Base-by-base conservation (phyloP, 2,329 filamentous ascomycete species). In the Fusarium circinatum region DNA sequence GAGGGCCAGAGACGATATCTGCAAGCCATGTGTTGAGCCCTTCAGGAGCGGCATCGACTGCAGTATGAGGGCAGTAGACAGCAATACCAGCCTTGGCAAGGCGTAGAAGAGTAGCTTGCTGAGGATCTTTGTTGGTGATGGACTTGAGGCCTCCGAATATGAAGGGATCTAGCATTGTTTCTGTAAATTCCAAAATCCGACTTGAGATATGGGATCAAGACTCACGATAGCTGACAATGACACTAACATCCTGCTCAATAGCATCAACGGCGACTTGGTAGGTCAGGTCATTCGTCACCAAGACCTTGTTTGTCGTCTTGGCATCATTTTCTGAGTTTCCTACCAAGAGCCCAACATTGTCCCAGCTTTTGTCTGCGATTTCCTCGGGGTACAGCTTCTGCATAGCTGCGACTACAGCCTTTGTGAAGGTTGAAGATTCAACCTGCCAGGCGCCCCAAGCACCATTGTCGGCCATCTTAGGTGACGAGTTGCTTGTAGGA, bases 1-100 rank as follows among this genome's bases (percentile, higher is more conserved):
- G 80, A 55, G 78, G 76, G 15, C 90, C 91, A 5, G 92, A 91
- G 26, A 98, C 90, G 55, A 97, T 92, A 79, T 97, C 93, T 68
- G 94, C 94, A 15, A 99, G 91, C 96, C 96, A 99, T 81, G 97
- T 94, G 79, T 95, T 97, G 76, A 99, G 89, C 8, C 96, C 96
- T 24, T 91, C 90, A 2, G 91, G 90, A 2, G 94, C 94, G 44
- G 94, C 94, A 82, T 99, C 96, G 48, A 98, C 90, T 20, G 96
- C 96, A 1, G 96, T 99, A 84, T 99, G 96, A 1, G 96, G 96
- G 74, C 93, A 95, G 86, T 98, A 99, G 64, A 99, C 95, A 74
- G 95, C 97, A 78, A 99, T 94, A 41, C 96, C 95, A 81, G 93
- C 91, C 72, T 94, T 93, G 52, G 92, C 93, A 18, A 99, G 89